Evolutionary conservation across 352 stramenopile genomes (phyloP).

Genomic region (Phytophthora meadii): DNA sequence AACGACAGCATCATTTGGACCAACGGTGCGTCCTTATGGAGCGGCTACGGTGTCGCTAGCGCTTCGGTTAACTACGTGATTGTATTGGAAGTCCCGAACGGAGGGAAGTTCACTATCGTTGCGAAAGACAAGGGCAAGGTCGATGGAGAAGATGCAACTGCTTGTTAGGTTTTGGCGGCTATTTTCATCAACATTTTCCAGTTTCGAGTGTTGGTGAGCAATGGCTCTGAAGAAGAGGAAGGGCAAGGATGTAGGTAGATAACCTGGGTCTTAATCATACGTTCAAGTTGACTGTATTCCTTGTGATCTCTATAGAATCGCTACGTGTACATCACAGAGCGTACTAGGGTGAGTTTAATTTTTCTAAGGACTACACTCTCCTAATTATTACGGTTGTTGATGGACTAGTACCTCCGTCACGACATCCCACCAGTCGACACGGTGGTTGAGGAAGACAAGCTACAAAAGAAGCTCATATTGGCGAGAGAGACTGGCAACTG

Average conservation of each 20-base stretch:
- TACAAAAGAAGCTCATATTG: constrained; percentile 57
- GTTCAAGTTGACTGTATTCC: no score
- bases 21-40: constrained; percentile 15
- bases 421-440: constrained; percentile 75
- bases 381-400: no score
- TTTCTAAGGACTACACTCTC: not conserved
- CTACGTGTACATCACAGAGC: constrained; percentile 83
- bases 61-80: constrained; percentile 32
- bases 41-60: constrained; percentile 11
- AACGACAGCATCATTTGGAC: constrained; percentile 41
- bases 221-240: constrained; percentile 32
- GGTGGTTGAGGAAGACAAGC: constrained; percentile 76
- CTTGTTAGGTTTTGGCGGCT: not conserved
- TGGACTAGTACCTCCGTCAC: constrained; percentile 80
- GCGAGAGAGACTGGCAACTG: constrained; percentile 55
- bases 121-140: not conserved
- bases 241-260: constrained; percentile 30
- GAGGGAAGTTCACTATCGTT: constrained; percentile 8
- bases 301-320: constrained; percentile 42
- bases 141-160: not conserved
- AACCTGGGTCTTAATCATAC: no score
- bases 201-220: no score
- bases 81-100: constrained; percentile 13
- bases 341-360: constrained; percentile 49
- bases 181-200: constrained; percentile 20